phyloP scores from a whole-genome alignment of 2,329 filamentous ascomycete species.

The Penicillium psychrosexuale region DNA sequence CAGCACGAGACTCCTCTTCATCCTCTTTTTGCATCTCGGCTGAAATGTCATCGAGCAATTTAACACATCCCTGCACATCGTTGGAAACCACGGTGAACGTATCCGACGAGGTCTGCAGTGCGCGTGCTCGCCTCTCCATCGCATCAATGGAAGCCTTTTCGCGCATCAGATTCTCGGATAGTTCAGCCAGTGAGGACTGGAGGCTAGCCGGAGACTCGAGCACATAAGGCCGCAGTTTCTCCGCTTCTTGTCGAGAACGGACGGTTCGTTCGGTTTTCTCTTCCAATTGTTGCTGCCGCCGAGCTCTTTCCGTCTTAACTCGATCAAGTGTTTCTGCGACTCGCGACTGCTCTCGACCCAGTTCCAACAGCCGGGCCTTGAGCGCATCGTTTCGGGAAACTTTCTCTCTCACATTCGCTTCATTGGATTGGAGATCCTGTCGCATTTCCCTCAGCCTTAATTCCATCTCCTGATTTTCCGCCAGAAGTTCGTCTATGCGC shows the following conservation, averaged over 20 bases:
- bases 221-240: constrained; percentile 87
- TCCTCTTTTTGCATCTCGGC: constrained; percentile 86
- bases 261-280: constrained; percentile 54
- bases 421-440: constrained; percentile 73
- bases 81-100: constrained; percentile 79
- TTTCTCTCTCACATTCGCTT: constrained; percentile 79
- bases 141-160: constrained; percentile 85
- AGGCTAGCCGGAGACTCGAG: constrained; percentile 81
- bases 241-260: constrained; percentile 74
- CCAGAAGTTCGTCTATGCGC: constrained; percentile 80
- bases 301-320: constrained; percentile 73
- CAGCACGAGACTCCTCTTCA: constrained; percentile 77
- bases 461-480: constrained; percentile 84
- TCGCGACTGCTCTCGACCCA: constrained; percentile 76
- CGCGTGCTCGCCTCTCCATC: constrained; percentile 81
- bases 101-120: constrained; percentile 86
- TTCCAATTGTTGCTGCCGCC: constrained; percentile 62
- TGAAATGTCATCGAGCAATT: constrained; percentile 82
- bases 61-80: constrained; percentile 84
- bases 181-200: constrained; percentile 75
- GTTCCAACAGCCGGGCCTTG: constrained; percentile 74
- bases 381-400: constrained; percentile 81
- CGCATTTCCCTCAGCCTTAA: constrained; percentile 75
- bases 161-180: constrained; percentile 71
- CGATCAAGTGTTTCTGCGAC: constrained; percentile 80